A percentile compares a stretch with the other conserved stretches of the same genome.
Conservation (phyloP, 306 rosid species). For the Acacia crassicarpa region DNA sequence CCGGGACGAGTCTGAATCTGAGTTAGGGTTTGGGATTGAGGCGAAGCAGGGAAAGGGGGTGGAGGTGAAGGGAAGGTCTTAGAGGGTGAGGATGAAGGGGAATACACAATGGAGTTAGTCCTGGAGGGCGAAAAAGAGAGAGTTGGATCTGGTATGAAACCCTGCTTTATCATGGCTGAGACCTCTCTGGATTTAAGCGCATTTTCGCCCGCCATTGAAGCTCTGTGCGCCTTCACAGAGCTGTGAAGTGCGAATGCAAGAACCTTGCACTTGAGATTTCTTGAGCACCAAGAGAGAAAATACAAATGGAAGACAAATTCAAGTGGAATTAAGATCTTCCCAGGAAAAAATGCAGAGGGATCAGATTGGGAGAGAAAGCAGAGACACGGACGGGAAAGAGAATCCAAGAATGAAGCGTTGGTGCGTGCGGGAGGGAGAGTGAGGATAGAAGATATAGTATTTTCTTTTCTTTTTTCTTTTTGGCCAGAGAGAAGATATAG, state of each 20-base stretch:
- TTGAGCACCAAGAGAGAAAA: background rate
- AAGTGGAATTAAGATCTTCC: background rate
- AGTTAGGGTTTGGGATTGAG: conserved; percentile 17
- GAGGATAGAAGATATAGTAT: background rate
- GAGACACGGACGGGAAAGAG: conserved; percentile 12
- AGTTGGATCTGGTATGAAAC: conserved; percentile 67
- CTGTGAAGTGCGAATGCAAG: background rate
- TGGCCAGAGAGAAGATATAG: background rate
- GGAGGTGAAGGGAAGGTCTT: conserved; percentile 44
- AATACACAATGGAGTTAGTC: conserved; percentile 31
- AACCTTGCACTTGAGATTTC: background rate
- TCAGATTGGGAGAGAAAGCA: background rate
- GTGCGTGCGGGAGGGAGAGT: background rate
- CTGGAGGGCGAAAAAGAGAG: conserved; percentile 45
- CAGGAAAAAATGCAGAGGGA: background rate
- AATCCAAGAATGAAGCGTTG: conserved; percentile 29
- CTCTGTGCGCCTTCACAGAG: conserved; percentile 10
- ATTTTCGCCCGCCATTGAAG: conserved; percentile 63
- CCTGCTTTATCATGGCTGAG: conserved; percentile 76
- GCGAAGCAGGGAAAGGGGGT: conserved; percentile 32
- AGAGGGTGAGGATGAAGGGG: conserved; percentile 40
- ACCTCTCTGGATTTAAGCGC: conserved; percentile 70
- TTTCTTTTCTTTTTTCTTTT: no score
- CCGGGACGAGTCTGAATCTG: conserved; percentile 26
- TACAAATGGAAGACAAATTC: background rate